Evolutionary conservation across 2,329 filamentous ascomycete genomes (phyloP), one percentile per base, ranked within the genome.

Genomic region (Aspergillus sp.): DNA sequence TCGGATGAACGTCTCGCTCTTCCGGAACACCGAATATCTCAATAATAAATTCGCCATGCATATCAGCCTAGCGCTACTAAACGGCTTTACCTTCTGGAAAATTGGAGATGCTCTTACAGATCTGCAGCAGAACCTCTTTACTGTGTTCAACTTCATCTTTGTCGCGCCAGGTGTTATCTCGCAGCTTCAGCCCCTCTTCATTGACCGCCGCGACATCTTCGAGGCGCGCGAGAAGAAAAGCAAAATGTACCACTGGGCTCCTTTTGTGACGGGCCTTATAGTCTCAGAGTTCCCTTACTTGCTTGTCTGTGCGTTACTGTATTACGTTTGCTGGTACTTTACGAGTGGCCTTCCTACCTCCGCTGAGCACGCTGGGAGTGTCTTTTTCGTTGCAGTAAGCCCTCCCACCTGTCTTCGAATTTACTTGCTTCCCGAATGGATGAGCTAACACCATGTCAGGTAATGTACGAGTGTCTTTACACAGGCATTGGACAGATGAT

Each of bases 401-500:
- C 19, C 19, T 2, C 19, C 19, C 19, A 2, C 19, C 19, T 19
- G 19, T 19, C 19, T 19, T 19, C 19, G 19, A 19, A 19, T 19
- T 19, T 19, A 2, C 19, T 19, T 19, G 19, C 19, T 19, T 19
- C 4, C 19, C 19, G 19, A 19, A 19, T 19, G 19, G 19, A 4
- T 19, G 19, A 19, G 19, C 19, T 19, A 19, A 19, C 19, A 19
- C 19, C 19, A 19, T 19, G 2, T 19, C 19, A 19, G 8, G 64
- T 89, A 49, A 72, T 89, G 2, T 88, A 88, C 67, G 86, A 82
- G 66, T 66, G 88, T 19, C 86, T 88, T 68, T 78, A 82, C 64
- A 78, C 75, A 27, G 80, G 73, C 54, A 89, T 83, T 78, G 87
- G 84, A 10, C 86, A 88, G 62, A 89, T 85, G 79, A 85, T 90